Evolutionary conservation across 2,329 filamentous ascomycete genomes (phyloP), one percentile per base, ranked within the genome.

Genomic region (Alternaria novae-zelandiae): DNA sequence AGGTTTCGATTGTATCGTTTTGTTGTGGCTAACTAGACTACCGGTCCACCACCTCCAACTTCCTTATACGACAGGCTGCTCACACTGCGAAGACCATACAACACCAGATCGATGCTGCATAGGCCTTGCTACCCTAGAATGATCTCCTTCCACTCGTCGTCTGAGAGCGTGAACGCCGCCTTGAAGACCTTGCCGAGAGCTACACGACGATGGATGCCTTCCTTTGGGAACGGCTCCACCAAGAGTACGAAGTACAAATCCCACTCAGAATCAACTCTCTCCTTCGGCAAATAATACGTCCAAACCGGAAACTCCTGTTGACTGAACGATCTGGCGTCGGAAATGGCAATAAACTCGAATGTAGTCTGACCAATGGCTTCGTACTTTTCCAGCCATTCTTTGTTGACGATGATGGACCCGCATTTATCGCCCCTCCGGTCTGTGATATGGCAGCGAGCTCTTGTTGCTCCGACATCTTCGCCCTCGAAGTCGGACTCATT

Each of bases 1-100:
- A 70, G 69, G 56, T 54, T 54, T 46, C 56, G 25, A 49, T 55
- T 5, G 10, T 23, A 11, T 54, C 13, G 15, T 21, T 32, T 3
- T 30, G 4, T 20, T 44, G 44, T 43, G 32, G 25, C 56, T 50
- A 50, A 57, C 17, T 28, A 44, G 55, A 15, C 21, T 3, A 21
- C 12, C 11, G n/a, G n/a, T n/a, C n/a, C n/a, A n/a, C n/a, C n/a
- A n/a, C n/a, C n/a, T n/a, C n/a, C n/a, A n/a, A n/a, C n/a, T n/a
- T n/a, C n/a, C n/a, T n/a, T n/a, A n/a, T n/a, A n/a, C n/a, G n/a
- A n/a, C n/a, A n/a, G n/a, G n/a, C n/a, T n/a, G n/a, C n/a, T n/a
- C n/a, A n/a, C n/a, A n/a, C n/a, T n/a, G n/a, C n/a, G n/a, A n/a
- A n/a, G n/a, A n/a, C n/a, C n/a, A n/a, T n/a, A n/a, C n/a, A n/a